Base-by-base conservation (phyloP, 192 early-diverging fungal genomes). In the Phlyctochytrium arcticum region DNA sequence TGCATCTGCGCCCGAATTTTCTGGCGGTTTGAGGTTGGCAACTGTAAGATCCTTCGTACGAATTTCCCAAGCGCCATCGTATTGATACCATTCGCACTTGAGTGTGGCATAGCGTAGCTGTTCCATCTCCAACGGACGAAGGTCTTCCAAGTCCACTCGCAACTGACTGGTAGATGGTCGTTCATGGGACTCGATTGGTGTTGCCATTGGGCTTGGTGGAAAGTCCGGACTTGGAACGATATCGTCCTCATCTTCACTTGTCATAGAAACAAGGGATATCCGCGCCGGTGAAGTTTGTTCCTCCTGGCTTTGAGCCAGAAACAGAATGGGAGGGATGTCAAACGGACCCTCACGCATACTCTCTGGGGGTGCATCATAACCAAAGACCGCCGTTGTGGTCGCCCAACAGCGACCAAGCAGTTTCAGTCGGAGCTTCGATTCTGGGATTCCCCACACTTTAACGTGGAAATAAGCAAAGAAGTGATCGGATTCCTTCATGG, bases 401-500 rank as follows among this genome's bases (percentile, higher is more conserved):
- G 71, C 75, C 80, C 80, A 81, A 31, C 70, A 74, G 2, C 71
- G 58, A n/a, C 75, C 80, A 30, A 65, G 58, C 3, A 79, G n/a
- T 54, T 56, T 44, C 3, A 5, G 9, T 5, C 10, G 15, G 21
- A 27, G 17, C 36, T 57, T 49, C 12, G 24, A 5, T 5, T 8
- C 9, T 31, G 54, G 42, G 6, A 47, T 19, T 2, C 68, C 65
- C 46, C 67, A 61, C 9, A 39, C 27, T 6, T 67, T 24, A 8
- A 79, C 50, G 8, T 19, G 30, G 12, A 79, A 9, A 21, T 56
- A 57, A 44, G 69, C 71, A 35, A 54, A 67, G 39, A 49, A 75
- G 30, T 56, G 32, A 47, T 79, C 77, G 12, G 59, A 71, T 48
- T 74, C 71, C 17, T 62, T 49, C 46, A 69, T 65, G 10, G 77